Evolutionary conservation across 2,329 filamentous ascomycete genomes (phyloP).

Genomic region (Monilinia laxa): DNA sequence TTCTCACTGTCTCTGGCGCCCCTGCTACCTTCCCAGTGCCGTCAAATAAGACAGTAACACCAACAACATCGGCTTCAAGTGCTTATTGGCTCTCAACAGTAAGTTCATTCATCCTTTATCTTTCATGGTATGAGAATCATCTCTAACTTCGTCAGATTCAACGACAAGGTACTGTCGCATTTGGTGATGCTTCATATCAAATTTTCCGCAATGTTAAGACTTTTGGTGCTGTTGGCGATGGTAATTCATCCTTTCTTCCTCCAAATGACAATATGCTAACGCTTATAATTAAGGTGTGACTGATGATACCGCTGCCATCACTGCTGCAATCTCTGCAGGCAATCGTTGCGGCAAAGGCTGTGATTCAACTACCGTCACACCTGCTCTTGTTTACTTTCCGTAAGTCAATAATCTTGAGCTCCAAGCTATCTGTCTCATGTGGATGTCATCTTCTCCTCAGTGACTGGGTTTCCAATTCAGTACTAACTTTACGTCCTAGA

Average conservation of each 20-base stretch:
- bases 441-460: not conserved
- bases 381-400: slow-evolving; percentile 82
- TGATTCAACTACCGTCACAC: slow-evolving; percentile 78
- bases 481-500: slow-evolving; percentile 40
- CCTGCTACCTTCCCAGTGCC: slow-evolving; percentile 28
- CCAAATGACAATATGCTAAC: slow-evolving; percentile 3
- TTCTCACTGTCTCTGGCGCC: slow-evolving; percentile 35
- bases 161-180: slow-evolving; percentile 40
- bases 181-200: slow-evolving; percentile 57
- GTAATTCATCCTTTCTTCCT: slow-evolving; percentile 45
- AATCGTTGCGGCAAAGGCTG: slow-evolving; percentile 77
- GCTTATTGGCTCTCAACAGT: slow-evolving; percentile 38
- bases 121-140: not conserved
- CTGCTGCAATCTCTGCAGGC: slow-evolving; percentile 74
- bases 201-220: slow-evolving; percentile 76
- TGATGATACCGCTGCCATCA: slow-evolving; percentile 87
- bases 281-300: slow-evolving; percentile 62
- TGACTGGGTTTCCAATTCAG: not conserved
- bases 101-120: not conserved
- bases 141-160: slow-evolving; percentile 28
- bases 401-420: slow-evolving; percentile 8
- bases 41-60: slow-evolving; percentile 10
- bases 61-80: slow-evolving; percentile 23
- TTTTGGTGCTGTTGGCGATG: slow-evolving; percentile 69
- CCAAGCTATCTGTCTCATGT: not conserved